Percentiles rank a stretch among this genome's conserved stretches.
phyloP scores from a whole-genome alignment of 2,329 filamentous ascomycete species.

The Pestalotiopsis sp. region DNA sequence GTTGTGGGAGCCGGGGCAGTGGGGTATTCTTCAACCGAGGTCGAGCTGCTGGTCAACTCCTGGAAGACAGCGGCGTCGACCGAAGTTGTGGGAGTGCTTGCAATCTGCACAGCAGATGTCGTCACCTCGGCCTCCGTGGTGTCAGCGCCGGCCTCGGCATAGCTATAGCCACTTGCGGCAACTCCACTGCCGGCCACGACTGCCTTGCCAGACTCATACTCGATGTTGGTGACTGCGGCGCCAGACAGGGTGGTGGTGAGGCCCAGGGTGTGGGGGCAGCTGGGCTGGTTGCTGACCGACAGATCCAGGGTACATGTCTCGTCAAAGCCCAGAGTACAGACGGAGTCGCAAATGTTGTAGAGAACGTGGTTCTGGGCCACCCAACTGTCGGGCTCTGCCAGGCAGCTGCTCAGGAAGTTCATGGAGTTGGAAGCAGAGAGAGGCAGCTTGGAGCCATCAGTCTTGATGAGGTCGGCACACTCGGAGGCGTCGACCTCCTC shows the following conservation, averaged over 20 bases:
- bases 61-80: conserved; percentile 3
- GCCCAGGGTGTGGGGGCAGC: conserved; percentile 50
- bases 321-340: conserved; percentile 52
- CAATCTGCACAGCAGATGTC: neutral
- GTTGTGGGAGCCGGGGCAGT: neutral
- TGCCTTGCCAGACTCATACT: conserved; percentile 43
- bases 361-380: conserved; percentile 55
- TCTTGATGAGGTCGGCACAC: conserved; percentile 53
- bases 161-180: neutral
- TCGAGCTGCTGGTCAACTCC: conserved; percentile 8
- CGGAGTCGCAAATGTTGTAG: conserved; percentile 55
- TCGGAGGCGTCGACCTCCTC: conserved; percentile 49
- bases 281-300: conserved; percentile 51
- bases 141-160: conserved; percentile 2
- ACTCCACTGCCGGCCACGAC: conserved; percentile 7
- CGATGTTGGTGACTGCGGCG: conserved; percentile 48
- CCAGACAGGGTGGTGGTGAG: conserved; percentile 34
- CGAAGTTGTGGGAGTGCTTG: neutral
- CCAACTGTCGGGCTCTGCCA: conserved; percentile 40
- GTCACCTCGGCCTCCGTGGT: neutral
- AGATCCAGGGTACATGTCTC: conserved; percentile 54
- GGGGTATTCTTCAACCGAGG: neutral
- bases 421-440: conserved; percentile 61
- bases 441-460: conserved; percentile 52
- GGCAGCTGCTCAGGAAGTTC: conserved; percentile 53